Conservation (phyloP, 495 filamentous ascomycete genomes). For the Geoglossum glabrum region DNA sequence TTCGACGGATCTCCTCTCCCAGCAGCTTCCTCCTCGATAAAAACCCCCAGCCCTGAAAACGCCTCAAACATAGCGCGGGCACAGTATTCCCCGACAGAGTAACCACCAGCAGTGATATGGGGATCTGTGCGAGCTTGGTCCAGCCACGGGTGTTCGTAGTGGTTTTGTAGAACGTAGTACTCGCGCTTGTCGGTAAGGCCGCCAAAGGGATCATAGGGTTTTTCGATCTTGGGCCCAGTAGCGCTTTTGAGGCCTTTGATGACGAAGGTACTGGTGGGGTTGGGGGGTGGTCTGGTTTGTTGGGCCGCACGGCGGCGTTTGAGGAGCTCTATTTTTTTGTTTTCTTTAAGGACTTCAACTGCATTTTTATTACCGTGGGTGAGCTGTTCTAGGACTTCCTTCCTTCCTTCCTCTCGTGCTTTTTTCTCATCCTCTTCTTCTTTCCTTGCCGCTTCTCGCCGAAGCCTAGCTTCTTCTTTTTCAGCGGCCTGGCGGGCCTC, state of each 20-base stretch:
- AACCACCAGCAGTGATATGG: slow-evolving; percentile 56
- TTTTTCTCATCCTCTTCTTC: slow-evolving; percentile 41
- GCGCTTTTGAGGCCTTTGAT: slow-evolving; percentile 64
- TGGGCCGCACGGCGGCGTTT: slow-evolving; percentile 11
- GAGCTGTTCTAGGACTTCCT: slow-evolving; percentile 34
- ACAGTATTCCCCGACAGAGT: slow-evolving; percentile 62
- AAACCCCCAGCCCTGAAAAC: slow-evolving; percentile 70
- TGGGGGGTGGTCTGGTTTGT: slow-evolving; percentile 16
- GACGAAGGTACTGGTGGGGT: slow-evolving; percentile 20
- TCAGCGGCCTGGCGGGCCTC: slow-evolving; percentile 45
- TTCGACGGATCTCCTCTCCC: neutral
- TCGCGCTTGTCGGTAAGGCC: slow-evolving; percentile 46
- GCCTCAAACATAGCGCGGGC: slow-evolving; percentile 65
- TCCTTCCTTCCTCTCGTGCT: slow-evolving; percentile 36
- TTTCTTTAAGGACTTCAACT: slow-evolving; percentile 30
- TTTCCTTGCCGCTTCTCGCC: slow-evolving; percentile 31
- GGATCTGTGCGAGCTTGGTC: slow-evolving; percentile 37
- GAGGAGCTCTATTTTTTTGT: slow-evolving; percentile 28
- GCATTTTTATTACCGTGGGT: slow-evolving; percentile 25
- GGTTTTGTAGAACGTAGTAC: slow-evolving; percentile 44
- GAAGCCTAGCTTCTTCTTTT: slow-evolving; percentile 39
- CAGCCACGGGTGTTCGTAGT: slow-evolving; percentile 45
- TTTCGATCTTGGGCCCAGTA: slow-evolving; percentile 30
- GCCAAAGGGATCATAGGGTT: slow-evolving; percentile 77
- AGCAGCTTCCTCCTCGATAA: slow-evolving; percentile 58